These are phyloP conservation scores for Fraxinus sp. DNA, from an alignment of 305 asterid genomes.

Conservation along the genomic window DNA sequence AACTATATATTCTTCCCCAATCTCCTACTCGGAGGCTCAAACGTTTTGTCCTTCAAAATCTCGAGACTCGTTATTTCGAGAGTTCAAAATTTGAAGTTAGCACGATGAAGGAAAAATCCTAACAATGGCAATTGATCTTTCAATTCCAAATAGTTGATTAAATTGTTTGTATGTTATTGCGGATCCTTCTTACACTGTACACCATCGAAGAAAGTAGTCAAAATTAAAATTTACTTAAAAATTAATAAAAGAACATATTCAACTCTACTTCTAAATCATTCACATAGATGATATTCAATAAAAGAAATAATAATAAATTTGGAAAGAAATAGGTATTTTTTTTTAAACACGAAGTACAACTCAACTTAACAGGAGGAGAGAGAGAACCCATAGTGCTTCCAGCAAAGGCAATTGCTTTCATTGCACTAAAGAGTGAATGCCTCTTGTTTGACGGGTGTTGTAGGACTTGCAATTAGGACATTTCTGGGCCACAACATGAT, in stretches of 20 bases:
- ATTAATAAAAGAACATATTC: too few relatives aligned
- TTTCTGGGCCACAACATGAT: constrained; percentile 60
- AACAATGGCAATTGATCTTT: neutral
- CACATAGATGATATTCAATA: neutral
- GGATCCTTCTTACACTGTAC: neutral
- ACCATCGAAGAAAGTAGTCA: neutral
- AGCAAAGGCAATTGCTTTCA: constrained; percentile 12
- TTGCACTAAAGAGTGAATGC: constrained; percentile 14
- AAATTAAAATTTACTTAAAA: too few relatives aligned
- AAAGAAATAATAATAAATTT: neutral
- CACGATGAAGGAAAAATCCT: too few relatives aligned
- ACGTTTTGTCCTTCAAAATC: too few relatives aligned
- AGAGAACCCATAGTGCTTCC: neutral
- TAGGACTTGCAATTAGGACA: constrained; percentile 69
- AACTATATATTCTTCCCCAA: too few relatives aligned
- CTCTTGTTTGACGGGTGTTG: constrained; percentile 66
- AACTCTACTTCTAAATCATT: neutral
- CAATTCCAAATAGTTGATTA: neutral
- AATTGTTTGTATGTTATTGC: too few relatives aligned
- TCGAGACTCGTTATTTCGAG: too few relatives aligned
- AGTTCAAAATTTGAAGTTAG: too few relatives aligned
- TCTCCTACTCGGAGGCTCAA: too few relatives aligned
- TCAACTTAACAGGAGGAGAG: neutral
- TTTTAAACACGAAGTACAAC: neutral
- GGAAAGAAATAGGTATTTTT: too few relatives aligned